These are phyloP conservation scores for Bauhinia variegata DNA, from an alignment of 306 rosid species.

Conservation along the genomic window DNA sequence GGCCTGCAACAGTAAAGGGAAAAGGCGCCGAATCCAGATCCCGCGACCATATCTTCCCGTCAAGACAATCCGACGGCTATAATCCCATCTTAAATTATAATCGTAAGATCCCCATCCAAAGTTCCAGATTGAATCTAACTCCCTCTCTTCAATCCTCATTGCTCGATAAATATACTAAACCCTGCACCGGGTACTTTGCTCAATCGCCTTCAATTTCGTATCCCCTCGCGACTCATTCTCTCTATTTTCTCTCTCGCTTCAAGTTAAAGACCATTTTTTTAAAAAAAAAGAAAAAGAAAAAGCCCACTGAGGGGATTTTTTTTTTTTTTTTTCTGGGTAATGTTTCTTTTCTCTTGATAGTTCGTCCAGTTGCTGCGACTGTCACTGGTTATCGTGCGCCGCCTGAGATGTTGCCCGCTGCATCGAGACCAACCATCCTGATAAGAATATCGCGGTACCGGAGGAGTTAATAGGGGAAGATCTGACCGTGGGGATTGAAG, in stretches of 20 bases:
- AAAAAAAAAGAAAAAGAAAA: constrained; percentile 10
- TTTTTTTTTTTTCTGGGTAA: neutral
- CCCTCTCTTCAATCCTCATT: constrained; percentile 27
- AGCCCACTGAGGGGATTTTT: neutral
- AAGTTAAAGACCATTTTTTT: neutral
- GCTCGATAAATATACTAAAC: constrained; percentile 47
- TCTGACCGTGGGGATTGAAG: constrained; percentile 40
- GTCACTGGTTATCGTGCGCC: constrained; percentile 20
- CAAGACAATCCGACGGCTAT: constrained; percentile 41
- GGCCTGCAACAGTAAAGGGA: constrained; percentile 53
- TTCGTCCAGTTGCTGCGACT: constrained; percentile 19
- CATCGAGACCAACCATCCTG: constrained; percentile 28
- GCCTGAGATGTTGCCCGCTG: constrained; percentile 63
- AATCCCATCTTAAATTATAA: neutral
- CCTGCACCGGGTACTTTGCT: constrained; percentile 35
- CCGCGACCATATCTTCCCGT: constrained; percentile 57
- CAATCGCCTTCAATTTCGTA: constrained; percentile 23
- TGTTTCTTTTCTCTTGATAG: neutral
- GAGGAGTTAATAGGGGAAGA: constrained; percentile 30
- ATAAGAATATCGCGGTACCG: constrained; percentile 59
- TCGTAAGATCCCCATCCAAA: constrained; percentile 42
- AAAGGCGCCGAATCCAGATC: constrained; percentile 57
- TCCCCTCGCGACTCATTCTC: neutral
- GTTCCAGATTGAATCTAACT: constrained; percentile 41
- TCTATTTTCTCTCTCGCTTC: neutral